Evolutionary conservation across 1,284 basidiomycete species (phyloP).

Genomic region (Athelia sp.): DNA sequence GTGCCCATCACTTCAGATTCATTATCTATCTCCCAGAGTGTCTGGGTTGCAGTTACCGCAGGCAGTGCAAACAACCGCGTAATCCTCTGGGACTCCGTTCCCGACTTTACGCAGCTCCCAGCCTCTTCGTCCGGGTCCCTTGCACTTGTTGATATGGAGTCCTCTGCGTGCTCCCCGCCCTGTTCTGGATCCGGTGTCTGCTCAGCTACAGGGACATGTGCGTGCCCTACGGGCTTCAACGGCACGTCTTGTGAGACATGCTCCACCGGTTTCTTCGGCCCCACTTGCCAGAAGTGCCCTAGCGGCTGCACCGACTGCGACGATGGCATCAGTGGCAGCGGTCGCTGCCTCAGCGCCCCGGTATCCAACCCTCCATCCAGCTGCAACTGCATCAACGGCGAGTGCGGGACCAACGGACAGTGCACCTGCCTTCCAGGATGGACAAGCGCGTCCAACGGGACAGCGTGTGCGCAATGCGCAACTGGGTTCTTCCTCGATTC

Average conservation of each 20-base stretch:
- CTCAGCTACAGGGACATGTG: conserved; percentile 60
- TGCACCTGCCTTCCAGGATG: conserved; percentile 77
- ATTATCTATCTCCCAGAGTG: conserved; percentile 55
- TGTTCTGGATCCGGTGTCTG: conserved; percentile 72
- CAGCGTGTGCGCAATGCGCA: conserved; percentile 67
- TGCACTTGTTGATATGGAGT: conserved; percentile 61
- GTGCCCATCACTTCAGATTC: conserved; percentile 51
- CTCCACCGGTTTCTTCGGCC: conserved; percentile 65
- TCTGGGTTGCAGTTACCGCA: conserved; percentile 61
- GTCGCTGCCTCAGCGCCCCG: conserved; percentile 53
- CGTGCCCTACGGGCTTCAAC: conserved; percentile 67
- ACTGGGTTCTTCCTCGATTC: conserved; percentile 69
- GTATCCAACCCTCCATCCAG: conserved; percentile 49
- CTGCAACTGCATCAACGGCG: conserved; percentile 77
- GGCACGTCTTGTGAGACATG: conserved; percentile 77
- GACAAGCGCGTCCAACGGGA: conserved; percentile 64
- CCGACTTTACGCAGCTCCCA: conserved; percentile 68
- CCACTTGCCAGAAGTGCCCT: conserved; percentile 63
- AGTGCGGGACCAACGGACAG: conserved; percentile 59
- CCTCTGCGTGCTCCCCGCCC: conserved; percentile 61
- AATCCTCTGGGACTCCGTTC: conserved; percentile 72
- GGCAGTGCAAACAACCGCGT: conserved; percentile 45
- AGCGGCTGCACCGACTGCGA: conserved; percentile 64
- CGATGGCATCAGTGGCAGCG: conserved; percentile 70
- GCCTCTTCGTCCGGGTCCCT: conserved; percentile 38